Base-by-base conservation (phyloP, 2,329 filamentous ascomycete species). In the Zymoseptoria tritici region DNA sequence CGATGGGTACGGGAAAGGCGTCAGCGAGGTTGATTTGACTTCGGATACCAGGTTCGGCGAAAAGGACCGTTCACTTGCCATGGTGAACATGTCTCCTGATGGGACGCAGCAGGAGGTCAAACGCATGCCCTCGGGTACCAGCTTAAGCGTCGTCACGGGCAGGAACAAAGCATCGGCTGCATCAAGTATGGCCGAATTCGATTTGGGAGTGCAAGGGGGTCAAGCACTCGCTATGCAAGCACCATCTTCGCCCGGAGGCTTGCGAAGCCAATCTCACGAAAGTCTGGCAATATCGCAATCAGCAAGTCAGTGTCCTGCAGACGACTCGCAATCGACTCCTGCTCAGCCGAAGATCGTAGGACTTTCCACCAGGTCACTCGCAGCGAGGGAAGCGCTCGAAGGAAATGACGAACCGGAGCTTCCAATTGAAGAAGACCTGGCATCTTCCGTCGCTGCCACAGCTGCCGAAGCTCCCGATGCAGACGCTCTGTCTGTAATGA, bases 391-490 rank as follows among this genome's bases (percentile, higher is more conserved):
- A 42, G 56, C 62, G 26, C 54, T 59, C 26, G 62, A 63, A 9
- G 55, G 73, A 81, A 26, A 77, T 80, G 59, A 73, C 77, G 56
- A 72, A 72, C 24, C 65, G 58, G 24, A 51, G 54, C 24, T 64
- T 58, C 26, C 75, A 73, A 24, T 26, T 8, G 62, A 65, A 22
- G 61, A 63, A 26, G 66, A 61, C 22, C n/a, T 66, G 11, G 65
- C 59, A 13, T 64, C 63, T n/a, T 67, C 66, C 4, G 52, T 64
- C 11, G 66, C 62, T 21, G 62, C 64, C 13, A 67, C 65, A n/a
- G 57, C 56, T 16, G 61, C 64, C 19, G 64, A 66, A 52, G 55
- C 58, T 24, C 65, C 65, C 16, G 65, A 67, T 51, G 61, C 61
- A 51, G 64, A 66, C 55, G 58, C 61, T 20, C 51, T 65, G 55